Percentiles rank a stretch among this genome's conserved stretches.
Evolutionary conservation across 257 asterid genomes (phyloP).

Genomic region (Orobanche coerulescens): DNA sequence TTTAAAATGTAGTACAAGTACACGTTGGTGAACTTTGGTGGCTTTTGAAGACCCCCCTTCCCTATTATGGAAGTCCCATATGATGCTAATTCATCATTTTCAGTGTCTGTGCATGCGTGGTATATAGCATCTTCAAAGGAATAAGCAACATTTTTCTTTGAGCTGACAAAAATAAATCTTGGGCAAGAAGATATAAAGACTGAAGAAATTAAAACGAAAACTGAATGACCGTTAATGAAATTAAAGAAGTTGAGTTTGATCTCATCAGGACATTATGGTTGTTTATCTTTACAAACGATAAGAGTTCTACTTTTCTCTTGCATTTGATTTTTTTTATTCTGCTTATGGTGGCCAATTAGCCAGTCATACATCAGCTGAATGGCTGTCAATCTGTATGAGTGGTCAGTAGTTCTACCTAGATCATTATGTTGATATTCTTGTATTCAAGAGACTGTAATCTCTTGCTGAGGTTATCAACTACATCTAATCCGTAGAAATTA

Average conservation of each 20-base stretch:
- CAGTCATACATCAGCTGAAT: slow-evolving; percentile 35
- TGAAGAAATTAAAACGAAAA: not conserved
- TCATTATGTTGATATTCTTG: slow-evolving; percentile 29
- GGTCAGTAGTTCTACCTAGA: slow-evolving; percentile 46
- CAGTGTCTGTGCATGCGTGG: not conserved
- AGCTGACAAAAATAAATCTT: not conserved
- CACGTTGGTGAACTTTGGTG: not conserved
- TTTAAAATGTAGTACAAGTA: not conserved
- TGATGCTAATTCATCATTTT: not conserved
- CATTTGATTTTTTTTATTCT: not conserved
- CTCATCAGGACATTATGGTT: not conserved
- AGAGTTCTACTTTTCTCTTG: not conserved
- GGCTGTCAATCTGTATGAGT: slow-evolving; percentile 37
- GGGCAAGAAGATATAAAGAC: not conserved
- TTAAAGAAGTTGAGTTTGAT: not conserved
- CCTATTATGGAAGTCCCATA: not conserved
- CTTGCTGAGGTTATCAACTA: slow-evolving; percentile 24
- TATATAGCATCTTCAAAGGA: not conserved
- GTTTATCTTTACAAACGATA: not conserved
- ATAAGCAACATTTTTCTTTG: not conserved
- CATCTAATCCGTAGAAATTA: slow-evolving; percentile 16
- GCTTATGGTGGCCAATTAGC: slow-evolving; percentile 44
- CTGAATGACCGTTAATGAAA: not conserved
- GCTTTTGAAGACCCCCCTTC: not conserved
- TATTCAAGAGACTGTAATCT: slow-evolving; percentile 23